Percentiles rank a stretch among this genome's conserved stretches.
These are phyloP conservation scores for Sphaceloma murrayae DNA, from an alignment of 2,329 filamentous ascomycete genomes.

Conservation along the genomic window DNA sequence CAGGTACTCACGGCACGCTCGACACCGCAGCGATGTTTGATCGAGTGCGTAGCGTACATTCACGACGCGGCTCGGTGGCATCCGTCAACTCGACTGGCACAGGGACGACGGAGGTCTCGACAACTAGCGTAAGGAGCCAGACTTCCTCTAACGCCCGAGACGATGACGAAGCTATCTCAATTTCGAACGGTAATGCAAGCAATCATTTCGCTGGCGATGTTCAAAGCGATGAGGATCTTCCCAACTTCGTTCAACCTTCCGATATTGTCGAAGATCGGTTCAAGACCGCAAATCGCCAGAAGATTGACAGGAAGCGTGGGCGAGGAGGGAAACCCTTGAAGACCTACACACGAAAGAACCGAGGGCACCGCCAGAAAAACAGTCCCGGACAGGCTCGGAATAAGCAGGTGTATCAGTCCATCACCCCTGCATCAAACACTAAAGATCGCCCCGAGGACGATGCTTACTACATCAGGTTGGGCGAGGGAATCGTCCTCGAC, in stretches of 20 bases:
- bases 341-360: slow-evolving; percentile 23
- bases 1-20: slow-evolving; percentile 31
- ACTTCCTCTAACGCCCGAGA: slow-evolving; percentile 21
- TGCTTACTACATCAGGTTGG: slow-evolving; percentile 52
- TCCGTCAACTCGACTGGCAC: slow-evolving; percentile 24
- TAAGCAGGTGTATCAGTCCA: not conserved
- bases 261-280: slow-evolving; percentile 15
- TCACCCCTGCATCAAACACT: slow-evolving; percentile 2
- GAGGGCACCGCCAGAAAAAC: slow-evolving; percentile 8
- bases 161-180: slow-evolving; percentile 23
- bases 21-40: slow-evolving; percentile 23
- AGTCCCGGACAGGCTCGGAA: no score
- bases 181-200: slow-evolving; percentile 21
- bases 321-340: slow-evolving; percentile 18
- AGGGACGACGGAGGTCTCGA: slow-evolving; percentile 18
- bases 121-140: slow-evolving; percentile 14
- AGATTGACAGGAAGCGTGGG: slow-evolving; percentile 11
- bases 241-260: slow-evolving; percentile 2
- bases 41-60: slow-evolving; percentile 23
- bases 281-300: slow-evolving; percentile 14
- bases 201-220: slow-evolving; percentile 16
- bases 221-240: slow-evolving; percentile 17
- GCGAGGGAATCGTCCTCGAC: slow-evolving; percentile 79
- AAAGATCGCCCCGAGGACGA: slow-evolving; percentile 19
- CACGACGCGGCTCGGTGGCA: slow-evolving; percentile 20